Base-by-base conservation (phyloP, 768 basidiomycete genomes). In the Melanogaster broomeanus region DNA sequence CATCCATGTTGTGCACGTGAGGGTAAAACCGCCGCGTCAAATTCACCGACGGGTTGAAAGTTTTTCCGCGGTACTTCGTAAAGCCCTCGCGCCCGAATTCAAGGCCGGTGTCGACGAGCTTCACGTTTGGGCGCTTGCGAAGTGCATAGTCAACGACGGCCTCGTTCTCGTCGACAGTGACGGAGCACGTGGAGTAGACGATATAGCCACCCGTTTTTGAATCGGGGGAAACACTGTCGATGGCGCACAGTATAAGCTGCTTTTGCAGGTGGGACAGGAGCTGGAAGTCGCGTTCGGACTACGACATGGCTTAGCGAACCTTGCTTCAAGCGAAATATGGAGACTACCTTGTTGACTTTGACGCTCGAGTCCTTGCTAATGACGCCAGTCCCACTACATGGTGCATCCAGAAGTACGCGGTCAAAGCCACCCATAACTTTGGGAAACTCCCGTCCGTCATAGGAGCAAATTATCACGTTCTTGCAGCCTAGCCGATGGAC, bases 1-100 rank as follows among this genome's bases (percentile, higher is more conserved):
- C 97, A 68, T 99, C 97, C 95, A 98, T 97, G 72, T 99, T 99
- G 74, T 98, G 95, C 61, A 97, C 94, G 70, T 98, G 95, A 15
- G 95, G 91, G 67, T 94, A 96, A 70, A 93, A 96, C 54, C 97
- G 77, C 59, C 93, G 76, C 18, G 97, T 97, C 57, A 96, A 71
- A 55, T 75, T 78, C 61, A 99, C 67, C 57, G 81, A 88, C 30
- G 88, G 77, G 66, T 85, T 78, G 73, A 98, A 98, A 27, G 72
- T 80, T 79, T 95, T 98, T 19, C 96, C 97, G 45, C 93, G 85
- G 75, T 86, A 98, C 53, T 80, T 83, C 28, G 86, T 90, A 72
- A 87, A 98, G 6, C 97, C 97, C 66, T 92, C 89, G 25, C 87
- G 82, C 45, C 97, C 97, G 66, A 99, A 99, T 64, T 87, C 87